Evolutionary conservation across 108 stramenopile genomes (phyloP).

Genomic region (Fistulifera pelliculosa): DNA sequence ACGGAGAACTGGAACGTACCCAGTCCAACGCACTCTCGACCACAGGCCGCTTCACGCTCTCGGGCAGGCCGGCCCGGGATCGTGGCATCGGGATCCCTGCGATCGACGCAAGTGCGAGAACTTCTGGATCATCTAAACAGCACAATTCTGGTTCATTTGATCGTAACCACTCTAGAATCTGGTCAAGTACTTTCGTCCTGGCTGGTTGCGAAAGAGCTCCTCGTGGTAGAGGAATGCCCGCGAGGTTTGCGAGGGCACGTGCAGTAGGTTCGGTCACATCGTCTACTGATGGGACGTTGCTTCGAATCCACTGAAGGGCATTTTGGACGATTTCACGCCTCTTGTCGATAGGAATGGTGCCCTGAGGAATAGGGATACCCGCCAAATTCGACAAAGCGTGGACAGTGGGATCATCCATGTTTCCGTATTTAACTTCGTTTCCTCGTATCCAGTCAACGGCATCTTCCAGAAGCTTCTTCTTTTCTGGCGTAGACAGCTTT

Average conservation of each 20-base stretch:
- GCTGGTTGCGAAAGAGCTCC: neutral
- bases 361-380: slow-evolving; percentile 6
- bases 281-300: slow-evolving; percentile 3
- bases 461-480: slow-evolving; percentile 6
- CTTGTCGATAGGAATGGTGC: slow-evolving; percentile 5
- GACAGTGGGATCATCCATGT: slow-evolving; percentile 2
- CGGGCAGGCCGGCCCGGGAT: neutral
- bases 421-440: slow-evolving; percentile 9
- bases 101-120: slow-evolving; percentile 2
- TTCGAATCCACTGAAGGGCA: slow-evolving; percentile 18
- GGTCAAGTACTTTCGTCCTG: slow-evolving; percentile 3
- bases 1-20: slow-evolving; percentile 11
- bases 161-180: slow-evolving; percentile 27
- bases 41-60: neutral
- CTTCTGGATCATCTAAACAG: slow-evolving; percentile 3
- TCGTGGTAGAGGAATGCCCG: slow-evolving; percentile 1
- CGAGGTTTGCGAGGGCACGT: neutral
- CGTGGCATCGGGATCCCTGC: slow-evolving; percentile 10
- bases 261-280: slow-evolving; percentile 10
- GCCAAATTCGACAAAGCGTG: slow-evolving; percentile 4
- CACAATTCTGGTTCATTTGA: slow-evolving; percentile 2
- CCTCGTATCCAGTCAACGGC: slow-evolving; percentile 21
- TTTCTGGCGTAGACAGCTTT: slow-evolving; percentile 3
- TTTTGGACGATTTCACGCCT: slow-evolving; percentile 5
- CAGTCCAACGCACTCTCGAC: slow-evolving; percentile 24